These are phyloP conservation scores for Anisodus tanguticus DNA, from an alignment of 257 asterid genomes.

Conservation along the genomic window DNA sequence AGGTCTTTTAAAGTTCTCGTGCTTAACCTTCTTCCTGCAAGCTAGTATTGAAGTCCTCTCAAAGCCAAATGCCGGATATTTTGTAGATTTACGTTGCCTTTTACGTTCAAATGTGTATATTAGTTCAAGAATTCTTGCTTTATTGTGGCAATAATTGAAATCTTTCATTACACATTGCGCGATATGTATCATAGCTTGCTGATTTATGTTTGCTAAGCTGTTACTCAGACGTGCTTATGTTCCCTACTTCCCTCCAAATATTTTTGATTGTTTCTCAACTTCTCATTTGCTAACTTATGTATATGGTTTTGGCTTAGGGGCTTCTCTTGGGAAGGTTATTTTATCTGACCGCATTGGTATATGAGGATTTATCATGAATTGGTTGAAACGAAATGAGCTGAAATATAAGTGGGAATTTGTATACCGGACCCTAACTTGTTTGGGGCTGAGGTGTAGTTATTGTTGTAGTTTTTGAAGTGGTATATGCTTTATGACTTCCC, in stretches of 20 bases:
- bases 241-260: background rate
- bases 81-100: background rate
- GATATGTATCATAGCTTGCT: background rate
- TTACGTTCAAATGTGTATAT: background rate
- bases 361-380: background rate
- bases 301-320: background rate
- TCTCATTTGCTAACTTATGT: background rate
- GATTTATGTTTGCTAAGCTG: background rate
- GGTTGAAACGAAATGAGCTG: background rate
- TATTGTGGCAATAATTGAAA: background rate
- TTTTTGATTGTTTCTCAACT: background rate
- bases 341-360: background rate
- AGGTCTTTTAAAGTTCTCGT: background rate
- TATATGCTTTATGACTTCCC: background rate
- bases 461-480: background rate
- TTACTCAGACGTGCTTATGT: background rate
- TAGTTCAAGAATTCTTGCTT: slow-evolving; percentile 17
- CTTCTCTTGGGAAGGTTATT: background rate
- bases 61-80: background rate
- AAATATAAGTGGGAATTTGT: background rate
- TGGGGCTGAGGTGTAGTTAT: background rate
- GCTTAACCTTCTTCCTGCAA: background rate
- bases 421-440: background rate
- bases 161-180: background rate
- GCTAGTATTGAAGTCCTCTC: background rate